Percentiles rank a stretch among this genome's conserved stretches.
phyloP scores from a whole-genome alignment of 768 basidiomycete species.

The Erythrobasidium yunnanense region DNA sequence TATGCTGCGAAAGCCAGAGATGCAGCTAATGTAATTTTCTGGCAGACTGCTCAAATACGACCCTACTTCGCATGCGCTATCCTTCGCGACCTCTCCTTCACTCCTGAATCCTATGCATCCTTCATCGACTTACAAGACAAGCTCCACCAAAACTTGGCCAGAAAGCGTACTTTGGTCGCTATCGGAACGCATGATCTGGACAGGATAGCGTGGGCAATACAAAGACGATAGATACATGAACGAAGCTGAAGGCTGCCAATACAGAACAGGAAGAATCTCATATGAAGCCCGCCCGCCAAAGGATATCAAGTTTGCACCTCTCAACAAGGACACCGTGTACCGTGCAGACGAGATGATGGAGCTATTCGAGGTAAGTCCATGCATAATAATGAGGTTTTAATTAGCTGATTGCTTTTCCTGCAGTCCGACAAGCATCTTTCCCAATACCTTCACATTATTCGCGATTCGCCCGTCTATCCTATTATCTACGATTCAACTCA shows the following conservation, averaged over 20 bases:
- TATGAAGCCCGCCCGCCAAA: constrained; percentile 53
- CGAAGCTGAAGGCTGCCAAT: neutral
- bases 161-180: constrained; percentile 77
- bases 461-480: constrained; percentile 89
- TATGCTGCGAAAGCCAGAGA: constrained; percentile 1
- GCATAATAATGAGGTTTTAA: neutral
- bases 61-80: constrained; percentile 85
- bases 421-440: constrained; percentile 86
- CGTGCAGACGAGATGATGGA: constrained; percentile 86
- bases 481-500: constrained; percentile 88
- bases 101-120: constrained; percentile 74
- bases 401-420: neutral
- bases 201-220: constrained; percentile 58
- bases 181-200: constrained; percentile 98
- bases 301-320: constrained; percentile 79
- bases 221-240: neutral
- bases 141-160: constrained; percentile 87
- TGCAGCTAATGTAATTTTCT: neutral
- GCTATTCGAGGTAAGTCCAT: constrained; percentile 65
- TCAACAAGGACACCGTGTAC: constrained; percentile 66
- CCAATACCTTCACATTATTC: constrained; percentile 80
- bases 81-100: constrained; percentile 80
- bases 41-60: constrained; percentile 66
- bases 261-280: constrained; percentile 31
- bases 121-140: constrained; percentile 99